Conservation (phyloP, 192 early-diverging fungal genomes). For the Coemansia javaensis region DNA sequence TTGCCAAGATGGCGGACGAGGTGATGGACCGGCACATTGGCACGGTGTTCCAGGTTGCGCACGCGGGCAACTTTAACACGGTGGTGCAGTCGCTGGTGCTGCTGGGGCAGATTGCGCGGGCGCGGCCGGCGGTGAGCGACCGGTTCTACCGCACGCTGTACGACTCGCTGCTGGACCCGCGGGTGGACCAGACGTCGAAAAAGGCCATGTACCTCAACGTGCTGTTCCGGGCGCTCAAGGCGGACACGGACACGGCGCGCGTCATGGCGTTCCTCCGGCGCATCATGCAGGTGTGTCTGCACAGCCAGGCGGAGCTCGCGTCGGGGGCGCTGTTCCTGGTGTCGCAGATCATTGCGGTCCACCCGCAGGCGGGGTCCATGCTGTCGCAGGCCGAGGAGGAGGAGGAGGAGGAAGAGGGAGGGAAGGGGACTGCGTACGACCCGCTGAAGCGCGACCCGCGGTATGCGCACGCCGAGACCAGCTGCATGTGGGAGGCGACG, state of each 20-base stretch:
- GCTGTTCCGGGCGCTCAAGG: constrained; percentile 75
- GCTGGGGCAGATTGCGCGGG: constrained; percentile 61
- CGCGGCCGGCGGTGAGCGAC: constrained; percentile 59
- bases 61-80: constrained; percentile 86
- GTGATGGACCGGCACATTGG: constrained; percentile 78
- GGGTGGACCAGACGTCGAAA: constrained; percentile 72
- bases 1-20: constrained; percentile 72
- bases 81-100: constrained; percentile 89
- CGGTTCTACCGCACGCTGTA: constrained; percentile 91
- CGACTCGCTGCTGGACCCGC: constrained; percentile 78
- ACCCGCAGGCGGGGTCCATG: constrained; percentile 56
- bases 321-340: constrained; percentile 82
- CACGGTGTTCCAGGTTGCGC: constrained; percentile 86
- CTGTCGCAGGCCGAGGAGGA: constrained; percentile 48
- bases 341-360: constrained; percentile 58
- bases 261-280: constrained; percentile 87
- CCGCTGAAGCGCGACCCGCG: constrained; percentile 81
- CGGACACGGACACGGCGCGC: constrained; percentile 62
- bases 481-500: constrained; percentile 90
- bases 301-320: constrained; percentile 76
- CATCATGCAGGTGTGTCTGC: constrained; percentile 69
- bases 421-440: constrained; percentile 59
- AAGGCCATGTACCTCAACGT: constrained; percentile 94
- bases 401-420: constrained; percentile 13
- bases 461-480: constrained; percentile 71